Percentiles rank a stretch among this genome's conserved stretches.
phyloP scores from a whole-genome alignment of 2,329 filamentous ascomycete species.

The Monosporascus sp. region DNA sequence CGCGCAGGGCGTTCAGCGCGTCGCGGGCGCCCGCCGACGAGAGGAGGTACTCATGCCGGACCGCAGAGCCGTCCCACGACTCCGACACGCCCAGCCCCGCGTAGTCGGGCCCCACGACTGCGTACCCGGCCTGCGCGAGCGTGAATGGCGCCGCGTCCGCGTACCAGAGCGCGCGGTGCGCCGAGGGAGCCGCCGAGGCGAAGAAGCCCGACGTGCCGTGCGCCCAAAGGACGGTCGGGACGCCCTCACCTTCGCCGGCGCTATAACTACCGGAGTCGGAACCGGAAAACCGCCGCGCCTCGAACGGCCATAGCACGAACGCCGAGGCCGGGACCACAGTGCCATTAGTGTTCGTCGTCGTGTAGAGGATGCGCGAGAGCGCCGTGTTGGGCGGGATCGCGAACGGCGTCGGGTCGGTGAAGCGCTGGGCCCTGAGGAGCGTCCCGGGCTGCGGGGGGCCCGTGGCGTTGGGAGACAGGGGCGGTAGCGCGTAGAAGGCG shows the following conservation, averaged over 20 bases:
- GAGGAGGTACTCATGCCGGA: slow-evolving; percentile 36
- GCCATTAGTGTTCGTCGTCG: slow-evolving; percentile 38
- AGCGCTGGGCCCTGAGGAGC: slow-evolving; percentile 33
- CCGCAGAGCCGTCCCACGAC: slow-evolving; percentile 25
- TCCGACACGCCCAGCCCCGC: slow-evolving; percentile 36
- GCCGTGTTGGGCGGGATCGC: slow-evolving; percentile 34
- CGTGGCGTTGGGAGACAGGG: slow-evolving; percentile 7
- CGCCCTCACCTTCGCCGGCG: slow-evolving; percentile 3
- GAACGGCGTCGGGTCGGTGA: slow-evolving; percentile 32
- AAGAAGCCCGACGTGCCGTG: slow-evolving; percentile 40
- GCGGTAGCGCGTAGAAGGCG: slow-evolving; percentile 33
- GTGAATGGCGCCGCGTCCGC: slow-evolving; percentile 32
- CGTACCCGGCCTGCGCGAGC: slow-evolving; percentile 36
- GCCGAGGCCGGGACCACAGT: slow-evolving; percentile 41
- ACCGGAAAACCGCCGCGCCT: slow-evolving; percentile 2
- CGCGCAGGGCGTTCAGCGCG: slow-evolving; percentile 34
- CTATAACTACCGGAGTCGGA: not conserved
- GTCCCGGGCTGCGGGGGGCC: slow-evolving; percentile 25
- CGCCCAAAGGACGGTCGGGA: slow-evolving; percentile 34
- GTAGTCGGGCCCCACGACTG: slow-evolving; percentile 39
- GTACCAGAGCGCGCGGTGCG: slow-evolving; percentile 35
- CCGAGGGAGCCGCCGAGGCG: slow-evolving; percentile 33
- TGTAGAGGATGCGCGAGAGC: slow-evolving; percentile 44
- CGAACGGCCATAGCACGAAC: slow-evolving; percentile 44
- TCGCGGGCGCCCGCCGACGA: slow-evolving; percentile 35